These are phyloP conservation scores for Chlorella sorokiniana DNA, from an alignment of 139 green algal genomes.

Conservation along the genomic window DNA sequence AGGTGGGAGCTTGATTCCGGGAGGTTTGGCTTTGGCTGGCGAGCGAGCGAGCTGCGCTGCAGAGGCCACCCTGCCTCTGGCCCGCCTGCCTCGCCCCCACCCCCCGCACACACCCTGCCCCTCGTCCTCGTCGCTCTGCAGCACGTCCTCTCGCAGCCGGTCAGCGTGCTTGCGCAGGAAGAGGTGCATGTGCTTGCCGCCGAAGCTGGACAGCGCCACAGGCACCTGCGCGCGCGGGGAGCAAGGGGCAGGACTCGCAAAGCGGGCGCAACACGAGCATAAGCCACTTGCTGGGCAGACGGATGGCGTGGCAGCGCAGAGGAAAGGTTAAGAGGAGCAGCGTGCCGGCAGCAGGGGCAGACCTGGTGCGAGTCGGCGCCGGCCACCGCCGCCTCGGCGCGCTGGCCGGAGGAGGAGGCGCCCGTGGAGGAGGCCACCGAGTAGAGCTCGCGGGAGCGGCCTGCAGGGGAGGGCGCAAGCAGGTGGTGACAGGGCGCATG, in stretches of 20 bases:
- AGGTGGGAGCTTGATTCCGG: too few relatives aligned
- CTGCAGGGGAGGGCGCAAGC: constrained; percentile 1
- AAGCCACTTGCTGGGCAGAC: too few relatives aligned
- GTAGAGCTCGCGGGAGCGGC: constrained; percentile 41
- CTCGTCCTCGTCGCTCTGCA: constrained; percentile 42
- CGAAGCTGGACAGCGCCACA: constrained; percentile 47
- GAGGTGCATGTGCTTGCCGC: constrained; percentile 73
- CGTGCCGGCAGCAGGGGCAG: too few relatives aligned
- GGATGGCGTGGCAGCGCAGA: not conserved
- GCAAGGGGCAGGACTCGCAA: not conserved
- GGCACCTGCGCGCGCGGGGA: constrained; percentile 12
- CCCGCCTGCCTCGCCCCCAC: not conserved
- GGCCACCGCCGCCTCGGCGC: constrained; percentile 7
- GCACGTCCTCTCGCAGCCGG: constrained; percentile 77
- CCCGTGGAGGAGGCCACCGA: constrained; percentile 30
- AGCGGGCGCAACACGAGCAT: too few relatives aligned
- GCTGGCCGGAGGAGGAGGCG: constrained; percentile 12
- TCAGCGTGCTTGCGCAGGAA: constrained; percentile 76
- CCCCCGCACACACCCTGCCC: not conserved
- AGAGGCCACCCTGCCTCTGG: not conserved
- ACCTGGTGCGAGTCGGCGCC: constrained; percentile 13
- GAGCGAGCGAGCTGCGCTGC: too few relatives aligned
- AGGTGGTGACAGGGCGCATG: not conserved
- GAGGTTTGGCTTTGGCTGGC: too few relatives aligned
- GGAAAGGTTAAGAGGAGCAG: not conserved